These are phyloP conservation scores for Leccinellum luteum DNA, from an alignment of 768 basidiomycete species.

Conservation along the genomic window DNA sequence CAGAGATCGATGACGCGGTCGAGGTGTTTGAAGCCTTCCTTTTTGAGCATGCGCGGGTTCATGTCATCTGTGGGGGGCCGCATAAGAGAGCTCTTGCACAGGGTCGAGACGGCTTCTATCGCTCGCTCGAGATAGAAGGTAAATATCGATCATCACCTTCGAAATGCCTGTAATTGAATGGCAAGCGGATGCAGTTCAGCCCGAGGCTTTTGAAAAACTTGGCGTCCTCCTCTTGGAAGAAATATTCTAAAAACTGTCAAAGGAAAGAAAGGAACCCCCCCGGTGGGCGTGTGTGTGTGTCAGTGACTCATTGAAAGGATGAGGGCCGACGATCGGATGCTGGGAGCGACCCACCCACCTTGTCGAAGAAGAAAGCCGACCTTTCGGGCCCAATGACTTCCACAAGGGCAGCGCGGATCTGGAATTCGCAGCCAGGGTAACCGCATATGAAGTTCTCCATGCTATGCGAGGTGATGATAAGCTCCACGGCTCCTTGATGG, in stretches of 20 bases:
- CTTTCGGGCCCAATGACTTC: constrained; percentile 63
- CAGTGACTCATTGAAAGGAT: background rate
- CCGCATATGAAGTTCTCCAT: constrained; percentile 81
- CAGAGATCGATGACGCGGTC: constrained; percentile 79
- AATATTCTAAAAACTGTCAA: constrained; percentile 73
- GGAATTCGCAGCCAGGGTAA: constrained; percentile 79
- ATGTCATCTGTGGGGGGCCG: constrained; percentile 56
- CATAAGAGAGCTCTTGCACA: background rate
- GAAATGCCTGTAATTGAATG: constrained; percentile 75
- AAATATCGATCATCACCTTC: constrained; percentile 35
- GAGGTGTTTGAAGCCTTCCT: constrained; percentile 75
- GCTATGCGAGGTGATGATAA: constrained; percentile 32
- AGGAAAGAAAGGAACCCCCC: too few relatives aligned
- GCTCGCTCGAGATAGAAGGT: background rate
- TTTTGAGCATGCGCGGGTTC: constrained; percentile 75
- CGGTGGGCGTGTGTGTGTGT: background rate
- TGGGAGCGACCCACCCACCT: constrained; percentile 40
- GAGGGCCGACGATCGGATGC: background rate
- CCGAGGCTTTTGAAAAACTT: constrained; percentile 75
- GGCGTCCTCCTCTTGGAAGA: constrained; percentile 76
- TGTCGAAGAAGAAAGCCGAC: constrained; percentile 81
- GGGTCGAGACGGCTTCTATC: background rate
- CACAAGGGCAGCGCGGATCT: constrained; percentile 70
- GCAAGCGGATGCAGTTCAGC: constrained; percentile 74
- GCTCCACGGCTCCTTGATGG: constrained; percentile 1